Percentiles rank a stretch among this genome's conserved stretches.
phyloP scores from a whole-genome alignment of 805 yeast genomes.

The Lachancea mirantina region DNA sequence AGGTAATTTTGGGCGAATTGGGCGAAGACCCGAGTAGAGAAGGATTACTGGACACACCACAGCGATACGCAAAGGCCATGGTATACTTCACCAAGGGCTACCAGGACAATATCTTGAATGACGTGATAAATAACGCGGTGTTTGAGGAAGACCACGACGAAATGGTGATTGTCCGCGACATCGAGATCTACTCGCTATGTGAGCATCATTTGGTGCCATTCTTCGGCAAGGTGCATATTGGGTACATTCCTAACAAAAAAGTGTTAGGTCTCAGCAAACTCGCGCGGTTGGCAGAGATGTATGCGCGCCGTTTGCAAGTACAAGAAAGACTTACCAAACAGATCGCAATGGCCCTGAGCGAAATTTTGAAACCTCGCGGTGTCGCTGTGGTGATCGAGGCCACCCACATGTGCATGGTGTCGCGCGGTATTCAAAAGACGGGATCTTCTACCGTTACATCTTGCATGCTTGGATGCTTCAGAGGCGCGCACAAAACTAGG shows the following conservation, averaged over 20 bases:
- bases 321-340: slow-evolving; percentile 96
- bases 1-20: slow-evolving; percentile 62
- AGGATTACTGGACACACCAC: slow-evolving; percentile 90
- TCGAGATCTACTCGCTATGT: slow-evolving; percentile 85
- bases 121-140: slow-evolving; percentile 89
- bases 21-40: slow-evolving; percentile 90
- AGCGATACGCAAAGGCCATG: slow-evolving; percentile 95
- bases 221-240: slow-evolving; percentile 94
- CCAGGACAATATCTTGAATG: slow-evolving; percentile 79
- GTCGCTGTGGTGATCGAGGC: slow-evolving; percentile 99
- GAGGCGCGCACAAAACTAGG: slow-evolving; percentile 89
- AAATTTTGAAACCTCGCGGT: slow-evolving; percentile 87
- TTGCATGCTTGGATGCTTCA: slow-evolving; percentile 95
- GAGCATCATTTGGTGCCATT: slow-evolving; percentile 98
- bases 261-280: slow-evolving; percentile 89
- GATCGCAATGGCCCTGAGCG: slow-evolving; percentile 91
- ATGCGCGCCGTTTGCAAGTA: slow-evolving; percentile 91
- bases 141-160: slow-evolving; percentile 98
- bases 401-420: slow-evolving; percentile 98
- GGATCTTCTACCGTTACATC: slow-evolving; percentile 92
- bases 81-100: slow-evolving; percentile 92
- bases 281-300: slow-evolving; percentile 96
- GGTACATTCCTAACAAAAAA: slow-evolving; percentile 91
- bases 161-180: slow-evolving; percentile 96
- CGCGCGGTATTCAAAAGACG: slow-evolving; percentile 93